A percentile compares a stretch with the other conserved stretches of the same genome.
Conservation (phyloP, 2,329 filamentous ascomycete genomes). For the Hymenoscyphus fructigenus region DNA sequence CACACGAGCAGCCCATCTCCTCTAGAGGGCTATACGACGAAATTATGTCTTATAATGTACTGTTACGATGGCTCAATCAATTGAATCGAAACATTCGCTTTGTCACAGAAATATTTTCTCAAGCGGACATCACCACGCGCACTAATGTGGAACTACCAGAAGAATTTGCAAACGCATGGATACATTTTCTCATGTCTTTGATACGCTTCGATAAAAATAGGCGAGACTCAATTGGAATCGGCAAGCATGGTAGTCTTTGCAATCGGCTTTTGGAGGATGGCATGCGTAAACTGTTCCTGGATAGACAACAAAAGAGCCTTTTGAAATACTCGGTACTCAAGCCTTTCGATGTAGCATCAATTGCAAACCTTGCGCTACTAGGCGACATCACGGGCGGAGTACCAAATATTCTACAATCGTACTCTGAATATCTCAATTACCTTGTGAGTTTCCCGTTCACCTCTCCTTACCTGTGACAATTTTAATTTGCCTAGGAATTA, state of each 20-base stretch:
- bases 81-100: background rate
- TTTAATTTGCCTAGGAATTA: background rate
- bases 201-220: background rate
- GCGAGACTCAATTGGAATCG: too few species aligned
- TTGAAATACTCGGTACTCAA: background rate
- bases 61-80: background rate
- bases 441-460: background rate
- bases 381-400: background rate
- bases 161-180: background rate
- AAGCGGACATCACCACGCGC: background rate
- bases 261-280: background rate
- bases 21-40: too few species aligned
- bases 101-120: background rate
- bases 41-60: background rate
- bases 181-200: background rate
- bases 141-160: background rate
- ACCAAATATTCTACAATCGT: background rate
- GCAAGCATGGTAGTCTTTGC: background rate
- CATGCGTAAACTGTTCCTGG: background rate
- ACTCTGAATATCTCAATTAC: background rate
- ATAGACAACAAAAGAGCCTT: background rate
- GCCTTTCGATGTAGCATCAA: background rate
- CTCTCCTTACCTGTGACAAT: background rate
- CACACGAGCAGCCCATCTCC: background rate
- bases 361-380: background rate